Percentiles rank a stretch among this genome's conserved stretches.
These are phyloP conservation scores for Ustilago shanxiensis DNA, from an alignment of 1,284 basidiomycete species.

Conservation along the genomic window DNA sequence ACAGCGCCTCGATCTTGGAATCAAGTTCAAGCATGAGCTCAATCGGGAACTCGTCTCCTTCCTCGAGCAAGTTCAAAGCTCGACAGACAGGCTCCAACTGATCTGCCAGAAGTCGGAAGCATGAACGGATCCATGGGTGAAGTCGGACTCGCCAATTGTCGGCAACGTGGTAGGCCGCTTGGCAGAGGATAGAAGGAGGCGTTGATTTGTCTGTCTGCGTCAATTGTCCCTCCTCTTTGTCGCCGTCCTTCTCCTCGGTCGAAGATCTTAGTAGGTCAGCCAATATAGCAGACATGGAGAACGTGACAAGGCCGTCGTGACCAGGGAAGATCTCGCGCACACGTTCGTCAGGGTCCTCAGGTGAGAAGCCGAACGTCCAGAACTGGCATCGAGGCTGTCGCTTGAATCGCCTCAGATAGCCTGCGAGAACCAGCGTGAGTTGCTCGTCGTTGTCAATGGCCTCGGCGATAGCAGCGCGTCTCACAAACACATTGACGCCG, in stretches of 20 bases:
- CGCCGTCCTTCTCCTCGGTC: slow-evolving; percentile 15
- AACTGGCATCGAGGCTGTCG: slow-evolving; percentile 32
- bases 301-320: slow-evolving; percentile 26
- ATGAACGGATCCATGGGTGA: slow-evolving; percentile 39
- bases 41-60: slow-evolving; percentile 27
- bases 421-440: slow-evolving; percentile 15
- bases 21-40: slow-evolving; percentile 40
- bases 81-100: slow-evolving; percentile 40
- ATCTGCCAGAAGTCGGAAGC: slow-evolving; percentile 34
- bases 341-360: slow-evolving; percentile 34
- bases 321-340: slow-evolving; percentile 41
- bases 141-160: slow-evolving; percentile 30
- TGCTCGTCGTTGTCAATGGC: slow-evolving; percentile 7
- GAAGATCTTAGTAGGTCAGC: slow-evolving; percentile 30
- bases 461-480: slow-evolving; percentile 23
- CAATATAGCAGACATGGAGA: slow-evolving; percentile 40
- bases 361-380: slow-evolving; percentile 40
- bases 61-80: slow-evolving; percentile 23
- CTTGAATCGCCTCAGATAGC: slow-evolving; percentile 40
- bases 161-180: slow-evolving; percentile 18
- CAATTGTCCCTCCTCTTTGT: slow-evolving; percentile 33
- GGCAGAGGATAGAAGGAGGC: slow-evolving; percentile 23
- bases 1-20: slow-evolving; percentile 28
- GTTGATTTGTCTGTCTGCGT: slow-evolving; percentile 26
- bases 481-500: slow-evolving; percentile 36